Conservation (phyloP, 257 asterid genomes). For the Echites panduratus region DNA sequence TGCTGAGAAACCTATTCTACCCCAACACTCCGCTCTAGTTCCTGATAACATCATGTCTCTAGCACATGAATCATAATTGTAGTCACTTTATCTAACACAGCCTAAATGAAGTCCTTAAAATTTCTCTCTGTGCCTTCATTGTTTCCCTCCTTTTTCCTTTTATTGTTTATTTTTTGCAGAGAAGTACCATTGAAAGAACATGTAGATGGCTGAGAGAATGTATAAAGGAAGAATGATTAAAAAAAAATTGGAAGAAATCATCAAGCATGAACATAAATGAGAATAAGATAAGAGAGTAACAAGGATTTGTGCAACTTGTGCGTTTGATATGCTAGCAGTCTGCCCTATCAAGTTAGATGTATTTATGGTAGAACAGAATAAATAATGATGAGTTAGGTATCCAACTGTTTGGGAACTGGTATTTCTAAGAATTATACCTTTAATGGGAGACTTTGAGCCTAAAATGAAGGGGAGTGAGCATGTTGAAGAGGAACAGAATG, state of each 20-base stretch:
- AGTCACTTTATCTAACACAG: neutral
- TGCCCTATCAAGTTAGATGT: neutral
- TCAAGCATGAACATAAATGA: neutral
- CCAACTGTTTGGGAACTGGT: neutral
- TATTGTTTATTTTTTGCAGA: neutral
- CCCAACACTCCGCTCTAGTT: neutral
- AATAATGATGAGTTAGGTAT: neutral
- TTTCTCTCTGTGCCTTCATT: neutral
- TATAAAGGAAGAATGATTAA: neutral
- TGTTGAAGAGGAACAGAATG: neutral
- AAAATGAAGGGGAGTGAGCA: neutral
- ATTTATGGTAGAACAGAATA: neutral
- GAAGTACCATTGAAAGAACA: neutral
- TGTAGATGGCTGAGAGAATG: neutral
- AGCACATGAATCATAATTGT: neutral
- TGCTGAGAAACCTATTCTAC: neutral
- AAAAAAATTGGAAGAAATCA: neutral
- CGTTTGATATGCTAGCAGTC: neutral
- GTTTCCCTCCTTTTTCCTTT: neutral
- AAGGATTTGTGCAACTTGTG: neutral
- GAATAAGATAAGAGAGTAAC: neutral
- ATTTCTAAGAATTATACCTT: neutral
- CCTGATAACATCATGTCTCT: neutral
- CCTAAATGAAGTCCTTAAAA: neutral
- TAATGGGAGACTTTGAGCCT: neutral